Evolutionary conservation across 441 rosid species (phyloP), one percentile per base, ranked within the genome.

Genomic region (Biscutella laevigata): DNA sequence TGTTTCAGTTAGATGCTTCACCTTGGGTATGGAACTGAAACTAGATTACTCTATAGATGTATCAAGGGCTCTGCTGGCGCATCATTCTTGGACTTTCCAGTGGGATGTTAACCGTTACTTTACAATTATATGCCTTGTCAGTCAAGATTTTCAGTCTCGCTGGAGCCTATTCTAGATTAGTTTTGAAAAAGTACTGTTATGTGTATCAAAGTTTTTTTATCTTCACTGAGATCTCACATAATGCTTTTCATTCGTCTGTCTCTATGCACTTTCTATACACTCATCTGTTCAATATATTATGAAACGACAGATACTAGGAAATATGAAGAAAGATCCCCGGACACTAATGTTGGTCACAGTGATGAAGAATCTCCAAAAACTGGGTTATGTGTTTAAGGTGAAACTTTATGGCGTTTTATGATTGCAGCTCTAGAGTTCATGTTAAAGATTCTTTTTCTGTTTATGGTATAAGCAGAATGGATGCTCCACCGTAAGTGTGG

Each of bases 361-460:
- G 57, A 72, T 77, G 69, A 83, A 77, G 83, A 94, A 83, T 75
- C 83, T 89, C 15, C 87, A 73, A 68, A 72, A 72, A 57, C 80
- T 94, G 71, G 99, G 97, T 36, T 94, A 94, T 63, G 66, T 56
- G 4, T 67, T 89, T 53, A 72, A 81, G 99, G 99, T 88, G 60
- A 71, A 30, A 59, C 34, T 36, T 38, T 51, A 17, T 63, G 30
- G 59, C 53, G 20, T 34, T 53, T 35, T 15, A 47, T 47, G 42
- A 28, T 49, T 55, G 20, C 42, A 40, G 55, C 45, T 42, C 29
- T 48, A 27, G 39, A 35, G 26, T 36, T 61, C 57, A 28, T 38
- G 14, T 25, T 30, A 32, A 22, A 53, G 21, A 32, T 22, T 44
- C 1, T 21, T 5, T 25, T 10, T 15, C 37, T 58, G 20, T 10